Percentiles rank a stretch among this genome's conserved stretches.
Conservation (phyloP, 2,329 filamentous ascomycete genomes). For the Botryotinia narcissicola region DNA sequence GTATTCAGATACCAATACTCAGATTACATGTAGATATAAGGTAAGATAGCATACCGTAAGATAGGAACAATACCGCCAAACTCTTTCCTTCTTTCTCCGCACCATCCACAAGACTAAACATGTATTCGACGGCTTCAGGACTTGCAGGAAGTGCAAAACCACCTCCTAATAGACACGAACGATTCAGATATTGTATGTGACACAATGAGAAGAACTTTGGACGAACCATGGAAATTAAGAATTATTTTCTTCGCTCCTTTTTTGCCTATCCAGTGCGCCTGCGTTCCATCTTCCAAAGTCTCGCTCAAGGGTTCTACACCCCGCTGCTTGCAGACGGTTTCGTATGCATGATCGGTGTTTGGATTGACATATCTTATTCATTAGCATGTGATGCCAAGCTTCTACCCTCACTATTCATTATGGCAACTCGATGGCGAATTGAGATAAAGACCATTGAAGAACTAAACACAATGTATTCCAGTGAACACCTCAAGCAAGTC, state of each 20-base stretch:
- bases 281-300: constrained; percentile 41
- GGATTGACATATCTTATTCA: constrained; percentile 26
- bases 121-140: constrained; percentile 47
- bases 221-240: constrained; percentile 47
- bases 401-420: neutral
- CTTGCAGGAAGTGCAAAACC: constrained; percentile 52
- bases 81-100: constrained; percentile 44
- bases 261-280: constrained; percentile 48
- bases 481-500: neutral
- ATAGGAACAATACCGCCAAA: constrained; percentile 51
- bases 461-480: neutral
- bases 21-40: neutral
- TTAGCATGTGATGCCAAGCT: constrained; percentile 7
- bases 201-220: neutral
- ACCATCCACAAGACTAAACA: constrained; percentile 27
- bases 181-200: neutral
- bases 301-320: constrained; percentile 29
- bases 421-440: neutral
- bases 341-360: constrained; percentile 32
- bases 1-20: neutral
- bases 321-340: constrained; percentile 29
- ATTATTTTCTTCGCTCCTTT: constrained; percentile 42
- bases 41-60: constrained; percentile 45
- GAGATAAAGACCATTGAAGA: neutral
- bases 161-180: constrained; percentile 44